Evolutionary conservation across 2,329 filamentous ascomycete genomes (phyloP).

Genomic region (Microcyclospora tardicrescens): DNA sequence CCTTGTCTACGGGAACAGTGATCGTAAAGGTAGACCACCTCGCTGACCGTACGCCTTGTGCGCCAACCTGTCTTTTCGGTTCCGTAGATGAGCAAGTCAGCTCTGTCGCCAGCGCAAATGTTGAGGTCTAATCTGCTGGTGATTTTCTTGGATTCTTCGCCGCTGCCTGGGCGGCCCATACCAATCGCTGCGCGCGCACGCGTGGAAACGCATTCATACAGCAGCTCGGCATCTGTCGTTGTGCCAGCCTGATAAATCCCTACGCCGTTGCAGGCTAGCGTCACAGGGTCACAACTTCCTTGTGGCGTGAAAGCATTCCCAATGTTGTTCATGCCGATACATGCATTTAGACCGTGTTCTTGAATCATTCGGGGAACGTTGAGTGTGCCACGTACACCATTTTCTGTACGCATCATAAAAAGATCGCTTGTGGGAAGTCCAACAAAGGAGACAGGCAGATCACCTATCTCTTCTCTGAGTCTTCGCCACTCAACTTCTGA

Average conservation of each 20-base stretch:
- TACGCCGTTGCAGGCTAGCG: slow-evolving; percentile 48
- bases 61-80: slow-evolving; percentile 26
- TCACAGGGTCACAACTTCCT: slow-evolving; percentile 53
- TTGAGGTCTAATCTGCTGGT: slow-evolving; percentile 14
- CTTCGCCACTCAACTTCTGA: slow-evolving; percentile 34
- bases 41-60: slow-evolving; percentile 28
- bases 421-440: slow-evolving; percentile 59
- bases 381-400: slow-evolving; percentile 44
- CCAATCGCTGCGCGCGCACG: slow-evolving; percentile 22
- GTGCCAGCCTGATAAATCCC: slow-evolving; percentile 57
- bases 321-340: slow-evolving; percentile 57
- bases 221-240: slow-evolving; percentile 41
- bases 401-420: slow-evolving; percentile 51
- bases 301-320: slow-evolving; percentile 64
- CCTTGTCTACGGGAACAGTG: slow-evolving; percentile 15
- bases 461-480: slow-evolving; percentile 37
- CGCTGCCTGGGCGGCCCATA: slow-evolving; percentile 26
- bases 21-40: slow-evolving; percentile 33
- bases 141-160: slow-evolving; percentile 27
- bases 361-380: slow-evolving; percentile 48
- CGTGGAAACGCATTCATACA: slow-evolving; percentile 39
- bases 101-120: slow-evolving; percentile 24
- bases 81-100: slow-evolving; percentile 33
- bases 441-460: slow-evolving; percentile 51
- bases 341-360: slow-evolving; percentile 44